phyloP scores from a whole-genome alignment of 306 rosid genomes.

The Sphenostylis stenocarpa region DNA sequence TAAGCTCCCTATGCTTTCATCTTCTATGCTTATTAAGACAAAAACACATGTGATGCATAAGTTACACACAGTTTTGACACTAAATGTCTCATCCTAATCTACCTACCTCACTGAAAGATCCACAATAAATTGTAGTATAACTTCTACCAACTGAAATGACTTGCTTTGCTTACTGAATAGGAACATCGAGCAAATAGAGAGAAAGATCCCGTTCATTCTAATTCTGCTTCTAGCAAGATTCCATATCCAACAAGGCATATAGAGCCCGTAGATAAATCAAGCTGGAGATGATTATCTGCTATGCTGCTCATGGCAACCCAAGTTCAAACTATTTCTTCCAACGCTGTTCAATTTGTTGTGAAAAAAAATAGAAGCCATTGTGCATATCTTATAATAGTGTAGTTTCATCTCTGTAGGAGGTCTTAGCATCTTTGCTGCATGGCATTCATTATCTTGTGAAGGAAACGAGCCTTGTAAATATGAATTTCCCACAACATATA shows the following conservation, averaged over 20 bases:
- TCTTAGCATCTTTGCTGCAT: constrained; percentile 20
- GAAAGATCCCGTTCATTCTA: constrained; percentile 42
- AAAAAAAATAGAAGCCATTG: constrained; percentile 36
- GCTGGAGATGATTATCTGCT: constrained; percentile 51
- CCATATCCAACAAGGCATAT: constrained; percentile 43
- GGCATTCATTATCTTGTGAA: constrained; percentile 23
- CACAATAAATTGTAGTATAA: not conserved
- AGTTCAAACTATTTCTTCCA: constrained; percentile 14
- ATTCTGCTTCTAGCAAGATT: constrained; percentile 37
- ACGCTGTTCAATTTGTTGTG: not conserved
- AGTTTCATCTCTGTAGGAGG: constrained; percentile 17
- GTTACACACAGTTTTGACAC: not conserved
- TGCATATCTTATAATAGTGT: constrained; percentile 39
- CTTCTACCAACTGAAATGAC: not conserved
- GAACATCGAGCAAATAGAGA: constrained; percentile 64
- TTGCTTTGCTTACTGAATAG: constrained; percentile 40
- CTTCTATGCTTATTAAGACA: not conserved
- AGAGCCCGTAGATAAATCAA: constrained; percentile 46
- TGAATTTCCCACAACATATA: constrained; percentile 33
- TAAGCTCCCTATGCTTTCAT: constrained; percentile 34
- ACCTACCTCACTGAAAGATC: not conserved
- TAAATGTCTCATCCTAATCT: constrained; percentile 12
- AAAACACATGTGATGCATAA: not conserved
- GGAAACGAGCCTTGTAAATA: constrained; percentile 53
- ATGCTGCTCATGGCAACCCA: constrained; percentile 28